phyloP scores from a whole-genome alignment of 345 rosid genomes.

The Nasturtium officinale region DNA sequence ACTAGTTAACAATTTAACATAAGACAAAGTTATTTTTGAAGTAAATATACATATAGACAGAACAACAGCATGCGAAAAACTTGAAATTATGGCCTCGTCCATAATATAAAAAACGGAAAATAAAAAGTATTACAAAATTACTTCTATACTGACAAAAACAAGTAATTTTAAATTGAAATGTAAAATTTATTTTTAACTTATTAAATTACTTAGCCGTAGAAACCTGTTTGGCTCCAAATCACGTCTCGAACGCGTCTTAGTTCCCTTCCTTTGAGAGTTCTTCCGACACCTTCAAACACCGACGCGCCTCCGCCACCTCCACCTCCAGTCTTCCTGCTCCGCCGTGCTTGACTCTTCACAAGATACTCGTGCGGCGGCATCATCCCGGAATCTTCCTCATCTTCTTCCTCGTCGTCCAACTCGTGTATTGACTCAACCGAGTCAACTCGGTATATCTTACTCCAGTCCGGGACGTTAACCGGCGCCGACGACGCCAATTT shows the following conservation, averaged over 20 bases:
- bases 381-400: conserved; percentile 55
- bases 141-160: conserved; percentile 34
- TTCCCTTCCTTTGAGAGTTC: conserved; percentile 95
- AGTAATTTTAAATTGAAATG: conserved; percentile 27
- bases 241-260: conserved; percentile 90
- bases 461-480: conserved; percentile 93
- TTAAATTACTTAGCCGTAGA: conserved; percentile 51
- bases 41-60: conserved; percentile 6
- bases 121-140: not conserved
- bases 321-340: conserved; percentile 46
- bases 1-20: not conserved
- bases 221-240: conserved; percentile 93
- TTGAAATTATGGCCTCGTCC: conserved; percentile 19
- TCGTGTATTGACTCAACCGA: conserved; percentile 78
- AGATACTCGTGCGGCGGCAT: conserved; percentile 96
- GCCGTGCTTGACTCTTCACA: conserved; percentile 63
- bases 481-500: conserved; percentile 66
- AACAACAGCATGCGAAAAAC: conserved; percentile 26
- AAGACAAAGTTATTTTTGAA: conserved; percentile 12
- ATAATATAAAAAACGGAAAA: not conserved
- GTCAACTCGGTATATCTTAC: conserved; percentile 72
- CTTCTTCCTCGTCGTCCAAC: conserved; percentile 59
- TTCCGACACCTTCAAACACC: conserved; percentile 85
- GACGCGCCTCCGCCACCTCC: conserved; percentile 51
- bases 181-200: not conserved